Conservation (phyloP, 192 early-diverging fungal genomes). For the Coemansia sp. region DNA sequence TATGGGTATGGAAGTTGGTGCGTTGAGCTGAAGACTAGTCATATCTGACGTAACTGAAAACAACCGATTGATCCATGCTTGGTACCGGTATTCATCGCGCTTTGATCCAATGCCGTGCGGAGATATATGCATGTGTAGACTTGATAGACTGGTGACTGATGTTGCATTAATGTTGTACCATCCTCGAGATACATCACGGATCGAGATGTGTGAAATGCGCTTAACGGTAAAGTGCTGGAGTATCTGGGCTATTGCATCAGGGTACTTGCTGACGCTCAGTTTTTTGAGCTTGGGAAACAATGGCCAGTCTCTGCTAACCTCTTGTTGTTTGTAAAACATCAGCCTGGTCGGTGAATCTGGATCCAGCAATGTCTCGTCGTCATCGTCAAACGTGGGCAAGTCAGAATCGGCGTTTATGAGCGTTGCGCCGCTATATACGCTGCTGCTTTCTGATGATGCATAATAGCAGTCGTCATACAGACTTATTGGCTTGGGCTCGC, state of each 20-base stretch:
- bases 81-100: slow-evolving; percentile 20
- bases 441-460: slow-evolving; percentile 7
- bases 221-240: slow-evolving; percentile 29
- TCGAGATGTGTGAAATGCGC: slow-evolving; percentile 24
- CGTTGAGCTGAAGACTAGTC: slow-evolving; percentile 31
- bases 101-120: not conserved
- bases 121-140: slow-evolving; percentile 26
- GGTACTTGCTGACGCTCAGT: slow-evolving; percentile 30
- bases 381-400: slow-evolving; percentile 1
- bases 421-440: slow-evolving; percentile 1
- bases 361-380: slow-evolving; percentile 13
- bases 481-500: not conserved
- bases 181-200: slow-evolving; percentile 29
- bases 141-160: slow-evolving; percentile 1
- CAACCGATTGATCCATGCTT: slow-evolving; percentile 36
- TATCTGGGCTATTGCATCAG: slow-evolving; percentile 19
- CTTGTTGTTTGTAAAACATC: slow-evolving; percentile 5
- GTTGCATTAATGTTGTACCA: slow-evolving; percentile 12
- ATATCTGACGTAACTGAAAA: slow-evolving; percentile 31
- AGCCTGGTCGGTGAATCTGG: slow-evolving; percentile 5
- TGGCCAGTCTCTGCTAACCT: not conserved
- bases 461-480: slow-evolving; percentile 23
- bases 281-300: slow-evolving; percentile 27
- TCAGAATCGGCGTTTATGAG: not conserved
- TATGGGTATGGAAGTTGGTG: slow-evolving; percentile 14